Base-by-base conservation (phyloP, 352 stramenopile genomes). In the Thraustotheca clavata region DNA sequence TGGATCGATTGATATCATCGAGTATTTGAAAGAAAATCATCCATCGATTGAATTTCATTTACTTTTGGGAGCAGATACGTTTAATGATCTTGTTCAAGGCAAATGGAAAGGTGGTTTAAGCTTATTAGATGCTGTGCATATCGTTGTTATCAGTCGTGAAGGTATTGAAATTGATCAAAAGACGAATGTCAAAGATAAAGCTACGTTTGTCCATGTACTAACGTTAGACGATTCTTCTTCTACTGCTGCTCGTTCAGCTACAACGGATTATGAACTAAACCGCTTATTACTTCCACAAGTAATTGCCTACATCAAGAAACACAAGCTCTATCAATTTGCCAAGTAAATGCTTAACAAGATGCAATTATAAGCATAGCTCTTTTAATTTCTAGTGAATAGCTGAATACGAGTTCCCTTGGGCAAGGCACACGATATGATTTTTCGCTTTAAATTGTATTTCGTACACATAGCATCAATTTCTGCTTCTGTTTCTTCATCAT, bases 41-140 rank as follows among this genome's bases (percentile, higher is more conserved):
- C 72, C 71, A 31, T 62, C 90, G 50, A 72, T 71, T 24, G 68
- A 47, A 31, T 95, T 94, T 31, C 80, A 81, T 50, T 77, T 91
- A 73, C 69, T 95, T 24, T 57, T 95, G 5, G 87, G 87, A 5
- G 84, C 73, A 5, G 87, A 96, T 69, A 94, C 87, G 49, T 95
- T 87, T 71, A 73, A 74, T 6, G 87, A 96, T 67, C 67, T 96
- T 49, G 55, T 82, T 38, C 72, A 75, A 26, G 84, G 83, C 40
- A 96, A 96, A 69, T 96, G 87, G 87, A 96, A 96, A 61, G 69
- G 75, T 31, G 85, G 80, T 2, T 73, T 93, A 18, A 76, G 89
- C 62, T 73, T 95, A 1, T 73, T 86, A 71, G 73, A 73, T 31
- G 67, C 84, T 3, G 72, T 91, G 0, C 75, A 79, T 40, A 54